These are phyloP conservation scores for Paraphaeosphaeria minitans DNA, from an alignment of 2,329 filamentous ascomycete genomes.

Conservation along the genomic window DNA sequence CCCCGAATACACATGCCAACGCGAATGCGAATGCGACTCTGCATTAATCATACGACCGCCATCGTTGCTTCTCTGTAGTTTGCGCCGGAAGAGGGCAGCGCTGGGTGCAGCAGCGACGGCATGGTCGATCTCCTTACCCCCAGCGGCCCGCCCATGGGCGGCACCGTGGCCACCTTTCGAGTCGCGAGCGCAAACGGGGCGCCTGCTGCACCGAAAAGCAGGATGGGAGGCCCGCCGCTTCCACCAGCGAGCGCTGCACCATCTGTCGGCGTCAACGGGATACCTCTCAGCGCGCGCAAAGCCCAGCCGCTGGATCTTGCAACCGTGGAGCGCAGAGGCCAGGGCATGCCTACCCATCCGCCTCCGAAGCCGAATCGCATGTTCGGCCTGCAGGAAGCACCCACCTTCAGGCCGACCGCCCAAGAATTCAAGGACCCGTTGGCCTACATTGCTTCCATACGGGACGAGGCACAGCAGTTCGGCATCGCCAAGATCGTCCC, in stretches of 20 bases:
- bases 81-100: slow-evolving; percentile 19
- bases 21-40: slow-evolving; percentile 6
- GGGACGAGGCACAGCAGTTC: slow-evolving; percentile 81
- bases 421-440: slow-evolving; percentile 96
- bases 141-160: slow-evolving; percentile 37
- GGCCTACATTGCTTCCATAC: slow-evolving; percentile 90
- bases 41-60: background rate
- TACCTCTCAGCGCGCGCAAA: slow-evolving; percentile 67
- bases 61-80: slow-evolving; percentile 21
- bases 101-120: slow-evolving; percentile 32
- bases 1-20: slow-evolving; percentile 11
- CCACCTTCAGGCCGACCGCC: slow-evolving; percentile 85
- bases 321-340: slow-evolving; percentile 89
- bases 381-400: slow-evolving; percentile 86
- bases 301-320: slow-evolving; percentile 77
- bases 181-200: slow-evolving; percentile 39
- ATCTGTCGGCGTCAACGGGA: slow-evolving; percentile 51
- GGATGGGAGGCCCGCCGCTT: slow-evolving; percentile 35
- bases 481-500: slow-evolving; percentile 96
- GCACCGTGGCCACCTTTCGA: slow-evolving; percentile 46
- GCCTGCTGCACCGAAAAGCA: slow-evolving; percentile 34
- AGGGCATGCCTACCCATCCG: slow-evolving; percentile 77
- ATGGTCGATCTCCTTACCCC: slow-evolving; percentile 47
- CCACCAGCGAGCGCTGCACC: slow-evolving; percentile 39
- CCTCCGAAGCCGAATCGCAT: slow-evolving; percentile 77